Conservation (phyloP, 2,329 filamentous ascomycete genomes). For the Nannizzia gypsea region DNA sequence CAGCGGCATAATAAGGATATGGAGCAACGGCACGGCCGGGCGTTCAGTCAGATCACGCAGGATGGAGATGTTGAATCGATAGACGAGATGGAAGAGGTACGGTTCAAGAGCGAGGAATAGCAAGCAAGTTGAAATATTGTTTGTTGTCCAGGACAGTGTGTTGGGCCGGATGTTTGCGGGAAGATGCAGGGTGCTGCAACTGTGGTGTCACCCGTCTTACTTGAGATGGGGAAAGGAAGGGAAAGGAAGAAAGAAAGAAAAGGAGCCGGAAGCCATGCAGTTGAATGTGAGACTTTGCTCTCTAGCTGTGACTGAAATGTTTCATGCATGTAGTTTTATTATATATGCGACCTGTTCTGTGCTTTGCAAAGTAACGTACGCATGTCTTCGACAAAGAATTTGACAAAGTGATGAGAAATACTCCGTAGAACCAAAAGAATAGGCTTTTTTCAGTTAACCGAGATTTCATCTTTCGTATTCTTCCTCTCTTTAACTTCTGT, state of each 20-base stretch:
- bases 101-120: conserved; percentile 10
- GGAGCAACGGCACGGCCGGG: conserved; percentile 13
- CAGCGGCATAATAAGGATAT: conserved; percentile 15
- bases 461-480: too few species aligned
- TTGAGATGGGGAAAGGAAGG: too few species aligned
- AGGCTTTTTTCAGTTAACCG: background rate
- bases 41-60: conserved; percentile 11
- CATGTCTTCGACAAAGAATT: background rate
- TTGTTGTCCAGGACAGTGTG: too few species aligned
- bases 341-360: background rate
- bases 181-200: background rate
- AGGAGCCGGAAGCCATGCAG: background rate
- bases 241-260: background rate
- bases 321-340: background rate
- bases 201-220: background rate
- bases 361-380: too few species aligned
- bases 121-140: background rate
- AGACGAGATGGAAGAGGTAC: conserved; percentile 11
- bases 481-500: too few species aligned
- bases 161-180: background rate
- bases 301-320: background rate
- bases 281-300: background rate
- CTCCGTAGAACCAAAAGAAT: background rate
- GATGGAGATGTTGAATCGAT: conserved; percentile 8
- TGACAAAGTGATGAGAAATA: background rate